Evolutionary conservation across 768 basidiomycete species (phyloP), one percentile per base, ranked within the genome.

Genomic region (Terana coerulea): DNA sequence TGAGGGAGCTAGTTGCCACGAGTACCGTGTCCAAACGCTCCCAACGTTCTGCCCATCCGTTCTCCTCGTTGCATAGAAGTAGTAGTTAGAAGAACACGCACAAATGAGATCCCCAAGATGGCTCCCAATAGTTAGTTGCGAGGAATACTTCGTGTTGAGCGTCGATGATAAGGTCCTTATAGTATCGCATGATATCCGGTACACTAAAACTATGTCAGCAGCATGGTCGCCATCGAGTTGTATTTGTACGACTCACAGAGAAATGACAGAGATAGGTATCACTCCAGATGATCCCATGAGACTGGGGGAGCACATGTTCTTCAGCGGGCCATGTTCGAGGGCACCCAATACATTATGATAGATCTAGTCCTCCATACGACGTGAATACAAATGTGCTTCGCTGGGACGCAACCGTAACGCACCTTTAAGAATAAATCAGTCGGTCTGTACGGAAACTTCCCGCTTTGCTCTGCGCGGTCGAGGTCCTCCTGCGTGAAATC

Each of bases 181-280:
- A 83, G 59, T 88, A 86, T 47, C 76, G 73, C 75, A 86, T 84
- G 57, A 87, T 88, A 59, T 88, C 86, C 0, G 86, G 83, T 39
- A 86, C 82, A 36, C 76, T 80, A 53, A 7, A 52, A 31, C 19
- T 28, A 30, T 48, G 31, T 65, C 7, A 61, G 58, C 17, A 19
- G n/a, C n/a, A n/a, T n/a, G n/a, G n/a, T n/a, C n/a, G n/a, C n/a
- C n/a, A n/a, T n/a, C n/a, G n/a, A n/a, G n/a, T n/a, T n/a, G n/a
- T n/a, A n/a, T n/a, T 36, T 45, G 24, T 33, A 31, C 21, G 5
- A 59, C 76, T 15, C 61, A 75, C 73, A 81, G 67, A 15, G 83
- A 84, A 59, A 86, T 71, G 58, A 86, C 75, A 6, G 77, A 70
- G 29, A 86, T 68, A 12, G 83, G 85, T 28, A 85, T 75, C 14